These are phyloP conservation scores for Candida maesae DNA, from an alignment of 805 yeast genomes.

Conservation along the genomic window DNA sequence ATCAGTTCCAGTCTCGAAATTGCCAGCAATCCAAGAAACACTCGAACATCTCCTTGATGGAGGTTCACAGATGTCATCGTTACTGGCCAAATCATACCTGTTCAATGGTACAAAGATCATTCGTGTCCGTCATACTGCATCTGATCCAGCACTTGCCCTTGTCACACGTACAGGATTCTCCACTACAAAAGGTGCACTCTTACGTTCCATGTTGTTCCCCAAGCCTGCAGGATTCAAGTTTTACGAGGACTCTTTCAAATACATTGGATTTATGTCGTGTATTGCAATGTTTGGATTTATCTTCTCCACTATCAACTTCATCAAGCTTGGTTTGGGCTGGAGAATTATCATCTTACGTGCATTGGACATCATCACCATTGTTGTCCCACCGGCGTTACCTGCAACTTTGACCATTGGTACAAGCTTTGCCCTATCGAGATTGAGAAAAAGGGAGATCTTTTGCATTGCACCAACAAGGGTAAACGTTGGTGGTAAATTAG, in stretches of 20 bases:
- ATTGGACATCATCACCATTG: slow-evolving; percentile 89
- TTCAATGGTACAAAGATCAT: slow-evolving; percentile 89
- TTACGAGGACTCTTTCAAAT: slow-evolving; percentile 90
- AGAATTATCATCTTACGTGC: slow-evolving; percentile 80
- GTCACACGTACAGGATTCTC: slow-evolving; percentile 89
- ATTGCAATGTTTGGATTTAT: slow-evolving; percentile 84
- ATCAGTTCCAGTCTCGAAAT: slow-evolving; percentile 91
- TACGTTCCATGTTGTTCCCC: slow-evolving; percentile 95
- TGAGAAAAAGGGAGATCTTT: slow-evolving; percentile 65
- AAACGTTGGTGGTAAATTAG: slow-evolving; percentile 93
- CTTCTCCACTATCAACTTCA: slow-evolving; percentile 78
- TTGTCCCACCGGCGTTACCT: slow-evolving; percentile 97
- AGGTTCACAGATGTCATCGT: slow-evolving; percentile 52
- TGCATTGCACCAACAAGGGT: slow-evolving; percentile 95
- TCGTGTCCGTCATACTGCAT: slow-evolving; percentile 65
- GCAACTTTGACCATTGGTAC: slow-evolving; percentile 97
- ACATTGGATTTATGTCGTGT: slow-evolving; percentile 89
- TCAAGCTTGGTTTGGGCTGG: slow-evolving; percentile 67
- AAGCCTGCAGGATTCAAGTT: slow-evolving; percentile 92
- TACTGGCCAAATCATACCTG: slow-evolving; percentile 69
- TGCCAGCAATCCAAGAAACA: slow-evolving; percentile 59
- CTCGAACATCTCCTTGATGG: slow-evolving; percentile 50
- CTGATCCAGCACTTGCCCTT: slow-evolving; percentile 70
- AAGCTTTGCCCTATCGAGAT: slow-evolving; percentile 78
- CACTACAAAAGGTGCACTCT: slow-evolving; percentile 91